phyloP scores from a whole-genome alignment of 2,329 filamentous ascomycete genomes.

The Calonectria naviculata region DNA sequence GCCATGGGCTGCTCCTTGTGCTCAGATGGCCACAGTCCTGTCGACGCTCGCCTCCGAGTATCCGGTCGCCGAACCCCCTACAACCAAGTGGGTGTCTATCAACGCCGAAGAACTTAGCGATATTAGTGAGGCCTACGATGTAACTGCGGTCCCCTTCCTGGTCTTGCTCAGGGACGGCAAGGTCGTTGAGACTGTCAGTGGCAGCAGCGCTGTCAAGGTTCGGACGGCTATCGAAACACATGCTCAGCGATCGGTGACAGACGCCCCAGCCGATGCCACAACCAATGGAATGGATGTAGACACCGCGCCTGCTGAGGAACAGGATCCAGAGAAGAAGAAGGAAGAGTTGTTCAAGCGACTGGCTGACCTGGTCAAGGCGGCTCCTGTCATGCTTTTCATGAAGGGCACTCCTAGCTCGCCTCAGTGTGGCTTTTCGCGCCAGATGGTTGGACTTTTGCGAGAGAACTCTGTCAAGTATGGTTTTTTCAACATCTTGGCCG shows the following conservation, averaged over 20 bases:
- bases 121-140: constrained; percentile 91
- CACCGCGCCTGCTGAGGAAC: constrained; percentile 56
- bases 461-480: constrained; percentile 95
- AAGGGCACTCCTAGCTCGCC: constrained; percentile 91
- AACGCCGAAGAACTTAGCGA: constrained; percentile 96
- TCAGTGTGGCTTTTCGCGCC: constrained; percentile 92
- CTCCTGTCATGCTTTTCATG: constrained; percentile 99
- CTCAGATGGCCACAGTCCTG: constrained; percentile 91
- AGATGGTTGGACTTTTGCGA: constrained; percentile 86
- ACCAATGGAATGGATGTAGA: constrained; percentile 51
- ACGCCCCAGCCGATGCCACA: constrained; percentile 47
- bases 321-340: constrained; percentile 72
- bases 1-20: constrained; percentile 95
- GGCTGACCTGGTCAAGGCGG: constrained; percentile 88
- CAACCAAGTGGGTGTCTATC: constrained; percentile 86
- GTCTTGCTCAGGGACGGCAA: constrained; percentile 82
- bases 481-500: constrained; percentile 98
- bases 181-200: constrained; percentile 86
- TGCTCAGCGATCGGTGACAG: constrained; percentile 61
- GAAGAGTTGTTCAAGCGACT: constrained; percentile 88
- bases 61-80: constrained; percentile 71
- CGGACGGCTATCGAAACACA: constrained; percentile 87
- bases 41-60: constrained; percentile 88
- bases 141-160: constrained; percentile 93
- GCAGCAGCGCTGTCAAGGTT: constrained; percentile 89